Evolutionary conservation across 371 early-diverging fungal genomes (phyloP), one percentile per base, ranked within the genome.

Genomic region (Nosema muscidifuracis): DNA sequence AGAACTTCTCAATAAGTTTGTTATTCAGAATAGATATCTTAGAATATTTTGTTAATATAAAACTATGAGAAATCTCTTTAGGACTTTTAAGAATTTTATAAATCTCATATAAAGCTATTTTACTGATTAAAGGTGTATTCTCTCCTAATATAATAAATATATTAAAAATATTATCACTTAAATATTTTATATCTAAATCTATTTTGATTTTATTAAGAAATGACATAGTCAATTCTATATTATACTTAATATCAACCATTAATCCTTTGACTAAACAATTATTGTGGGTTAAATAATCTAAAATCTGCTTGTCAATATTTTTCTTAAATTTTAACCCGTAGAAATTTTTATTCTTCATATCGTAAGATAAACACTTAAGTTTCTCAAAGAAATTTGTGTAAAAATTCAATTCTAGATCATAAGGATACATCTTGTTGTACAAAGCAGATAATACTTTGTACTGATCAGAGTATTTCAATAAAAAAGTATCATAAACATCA

Each of bases 61-160:
- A 4, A 12, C 6, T 6, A 47, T 47, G 47, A 10, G 47, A 10
- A 13, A 47, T 47, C n/a, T 47, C 47, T 47, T 47, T 47, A 47
- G 6, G 13, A 12, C 47, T n/a, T 47, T 47, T 47, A n/a, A 47
- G 3, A 4, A 10, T 47, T 20, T 47, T 47, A 47, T n/a, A 47
- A 12, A 47, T 47, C n/a, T 47, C 47, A 47, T 47, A 47, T 47
- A 47, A 47, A 13, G n/a, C 47, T 13, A 47, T 47, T 47, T 47
- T 47, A n/a, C n/a, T 47, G 4, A 47, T 47, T 4, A 47, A 47
- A 12, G 47, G 47, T 10, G 18, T 12, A 47, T 6, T 47, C n/a
- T 47, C 10, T n/a, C 24, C 7, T 2, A 24, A 24, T 24, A 53
- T 28, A 26, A 53, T 24, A 53, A 26, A 53, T 26, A 53, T 53